Percentiles rank a stretch among this genome's conserved stretches.
These are phyloP conservation scores for Biscogniauxia marginata DNA, from an alignment of 2,329 filamentous ascomycete species.

Conservation along the genomic window DNA sequence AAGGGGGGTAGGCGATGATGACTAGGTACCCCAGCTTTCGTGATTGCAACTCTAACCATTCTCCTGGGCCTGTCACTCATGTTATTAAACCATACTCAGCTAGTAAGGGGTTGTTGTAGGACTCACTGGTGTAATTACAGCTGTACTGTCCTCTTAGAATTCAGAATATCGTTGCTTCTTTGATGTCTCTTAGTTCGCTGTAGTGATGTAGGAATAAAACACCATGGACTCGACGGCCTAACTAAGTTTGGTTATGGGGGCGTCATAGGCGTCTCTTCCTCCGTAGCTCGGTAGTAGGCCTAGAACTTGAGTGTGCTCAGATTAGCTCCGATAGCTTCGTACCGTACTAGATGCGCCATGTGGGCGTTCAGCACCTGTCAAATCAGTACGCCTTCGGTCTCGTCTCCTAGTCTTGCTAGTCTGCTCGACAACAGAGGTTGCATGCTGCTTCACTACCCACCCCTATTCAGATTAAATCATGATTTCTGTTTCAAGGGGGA, in stretches of 20 bases:
- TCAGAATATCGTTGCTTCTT: no score
- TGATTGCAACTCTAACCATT: no score
- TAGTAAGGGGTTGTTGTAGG: no score
- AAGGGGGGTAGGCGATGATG: no score
- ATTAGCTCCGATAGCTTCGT: background rate
- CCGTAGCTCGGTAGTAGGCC: background rate
- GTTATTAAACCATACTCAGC: no score
- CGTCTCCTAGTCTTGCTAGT: background rate
- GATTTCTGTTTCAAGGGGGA: background rate
- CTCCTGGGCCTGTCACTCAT: no score
- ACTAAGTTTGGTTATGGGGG: background rate
- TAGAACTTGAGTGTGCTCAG: background rate
- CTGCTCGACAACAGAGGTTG: slow-evolving; percentile 5
- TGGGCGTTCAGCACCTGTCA: background rate
- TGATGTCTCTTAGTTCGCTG: no score
- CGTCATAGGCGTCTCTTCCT: background rate
- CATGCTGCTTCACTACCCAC: no score
- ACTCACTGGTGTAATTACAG: no score
- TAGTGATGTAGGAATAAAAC: no score
- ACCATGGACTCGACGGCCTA: background rate
- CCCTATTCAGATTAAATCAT: background rate
- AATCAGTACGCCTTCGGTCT: background rate
- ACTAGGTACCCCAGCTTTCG: no score
- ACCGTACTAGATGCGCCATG: background rate
- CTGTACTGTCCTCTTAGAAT: no score